Percentiles rank a stretch among this genome's conserved stretches.
These are phyloP conservation scores for Castanea sativa DNA, from an alignment of 306 rosid species.

Conservation along the genomic window DNA sequence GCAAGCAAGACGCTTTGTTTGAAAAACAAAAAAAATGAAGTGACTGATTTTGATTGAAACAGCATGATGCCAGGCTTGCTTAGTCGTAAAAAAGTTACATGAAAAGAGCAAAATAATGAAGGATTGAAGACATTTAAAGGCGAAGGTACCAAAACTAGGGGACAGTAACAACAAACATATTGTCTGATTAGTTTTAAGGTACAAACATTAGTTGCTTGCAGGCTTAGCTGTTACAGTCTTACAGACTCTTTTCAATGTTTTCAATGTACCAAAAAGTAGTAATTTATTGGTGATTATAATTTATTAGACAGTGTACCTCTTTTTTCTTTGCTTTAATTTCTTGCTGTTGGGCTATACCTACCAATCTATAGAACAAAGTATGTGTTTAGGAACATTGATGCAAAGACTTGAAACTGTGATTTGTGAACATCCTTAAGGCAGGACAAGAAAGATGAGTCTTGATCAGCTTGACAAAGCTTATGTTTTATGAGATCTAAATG, in stretches of 20 bases:
- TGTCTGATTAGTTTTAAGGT: slow-evolving; percentile 19
- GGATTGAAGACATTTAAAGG: slow-evolving; percentile 20
- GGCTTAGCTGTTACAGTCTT: slow-evolving; percentile 30
- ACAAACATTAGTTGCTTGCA: slow-evolving; percentile 8
- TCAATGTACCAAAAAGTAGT: neutral
- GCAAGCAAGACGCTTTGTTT: slow-evolving; percentile 5
- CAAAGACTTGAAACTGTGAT: slow-evolving; percentile 35
- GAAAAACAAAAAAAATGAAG: slow-evolving; percentile 29
- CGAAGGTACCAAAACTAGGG: slow-evolving; percentile 33
- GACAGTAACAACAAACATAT: slow-evolving; percentile 18
- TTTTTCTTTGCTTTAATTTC: slow-evolving; percentile 1
- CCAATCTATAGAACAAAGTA: slow-evolving; percentile 18
- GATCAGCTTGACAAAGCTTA: slow-evolving; percentile 28
- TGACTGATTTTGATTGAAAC: neutral
- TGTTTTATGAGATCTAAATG: slow-evolving; percentile 27
- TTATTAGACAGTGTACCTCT: slow-evolving; percentile 6
- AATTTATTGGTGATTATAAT: neutral
- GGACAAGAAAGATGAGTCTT: slow-evolving; percentile 30
- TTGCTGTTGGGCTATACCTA: slow-evolving; percentile 25
- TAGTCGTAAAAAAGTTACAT: slow-evolving; percentile 10
- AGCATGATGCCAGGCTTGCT: neutral
- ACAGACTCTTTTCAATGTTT: slow-evolving; percentile 1
- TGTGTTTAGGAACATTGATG: slow-evolving; percentile 27
- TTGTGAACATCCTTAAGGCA: slow-evolving; percentile 21
- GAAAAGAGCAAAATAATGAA: slow-evolving; percentile 35